A percentile compares a stretch with the other conserved stretches of the same genome.
Conservation (phyloP, 352 stramenopile species). For the Phytophthora uliginosa region DNA sequence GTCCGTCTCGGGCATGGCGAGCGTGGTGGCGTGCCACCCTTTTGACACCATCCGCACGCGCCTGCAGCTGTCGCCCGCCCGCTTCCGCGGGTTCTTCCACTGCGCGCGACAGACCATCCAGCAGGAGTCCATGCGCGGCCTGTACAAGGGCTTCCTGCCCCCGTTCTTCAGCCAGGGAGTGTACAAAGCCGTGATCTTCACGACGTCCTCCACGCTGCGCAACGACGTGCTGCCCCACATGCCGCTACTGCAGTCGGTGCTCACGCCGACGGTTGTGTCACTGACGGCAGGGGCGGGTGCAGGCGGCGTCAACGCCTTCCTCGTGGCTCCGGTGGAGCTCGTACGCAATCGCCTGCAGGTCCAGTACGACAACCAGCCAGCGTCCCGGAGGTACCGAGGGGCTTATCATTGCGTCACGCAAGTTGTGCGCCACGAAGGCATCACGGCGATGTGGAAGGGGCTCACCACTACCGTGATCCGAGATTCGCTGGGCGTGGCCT, state of each 20-base stretch:
- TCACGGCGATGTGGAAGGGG: slow-evolving; percentile 79
- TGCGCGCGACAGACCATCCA: slow-evolving; percentile 71
- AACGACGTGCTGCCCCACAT: slow-evolving; percentile 58
- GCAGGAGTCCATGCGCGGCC: slow-evolving; percentile 65
- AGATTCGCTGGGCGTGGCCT: slow-evolving; percentile 87
- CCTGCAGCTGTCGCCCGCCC: slow-evolving; percentile 76
- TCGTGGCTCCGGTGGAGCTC: slow-evolving; percentile 83
- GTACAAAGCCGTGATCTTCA: slow-evolving; percentile 93
- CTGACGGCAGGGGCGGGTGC: slow-evolving; percentile 57
- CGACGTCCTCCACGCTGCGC: slow-evolving; percentile 68
- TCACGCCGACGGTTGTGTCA: slow-evolving; percentile 56
- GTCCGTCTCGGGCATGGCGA: slow-evolving; percentile 86
- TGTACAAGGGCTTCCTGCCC: slow-evolving; percentile 91
- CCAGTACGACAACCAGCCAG: slow-evolving; percentile 69
- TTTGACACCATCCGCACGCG: slow-evolving; percentile 91
- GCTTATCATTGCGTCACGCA: slow-evolving; percentile 65
- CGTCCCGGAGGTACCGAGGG: slow-evolving; percentile 61
- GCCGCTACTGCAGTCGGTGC: slow-evolving; percentile 47
- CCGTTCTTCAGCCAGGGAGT: slow-evolving; percentile 90
- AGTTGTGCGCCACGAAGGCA: slow-evolving; percentile 67
- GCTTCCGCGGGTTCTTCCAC: slow-evolving; percentile 71
- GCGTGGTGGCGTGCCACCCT: slow-evolving; percentile 84
- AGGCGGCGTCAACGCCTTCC: slow-evolving; percentile 77
- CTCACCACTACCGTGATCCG: slow-evolving; percentile 81
- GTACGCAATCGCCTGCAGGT: slow-evolving; percentile 86